Evolutionary conservation across 306 rosid genomes (phyloP).

Genomic region (Quillaja saponaria): DNA sequence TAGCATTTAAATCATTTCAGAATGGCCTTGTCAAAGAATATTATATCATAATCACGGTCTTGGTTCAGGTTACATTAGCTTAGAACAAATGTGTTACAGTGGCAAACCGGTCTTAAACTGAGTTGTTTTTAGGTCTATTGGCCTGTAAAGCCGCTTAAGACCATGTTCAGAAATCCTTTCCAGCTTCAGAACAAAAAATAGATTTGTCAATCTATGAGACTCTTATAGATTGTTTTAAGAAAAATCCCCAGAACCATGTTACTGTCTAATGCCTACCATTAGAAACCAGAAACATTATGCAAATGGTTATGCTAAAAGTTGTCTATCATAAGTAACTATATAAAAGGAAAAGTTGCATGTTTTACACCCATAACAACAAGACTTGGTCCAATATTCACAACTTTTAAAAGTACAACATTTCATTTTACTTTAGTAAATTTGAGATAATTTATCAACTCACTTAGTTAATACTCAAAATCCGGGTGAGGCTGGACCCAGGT

Average conservation of each 20-base stretch:
- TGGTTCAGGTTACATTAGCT: background rate
- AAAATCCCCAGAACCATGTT: too few species aligned
- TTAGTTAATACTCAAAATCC: background rate
- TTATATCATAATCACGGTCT: background rate
- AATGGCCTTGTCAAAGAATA: conserved; percentile 8
- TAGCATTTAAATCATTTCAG: background rate
- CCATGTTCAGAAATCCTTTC: background rate
- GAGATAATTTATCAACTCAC: background rate
- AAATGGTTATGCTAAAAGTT: background rate
- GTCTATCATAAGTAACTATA: background rate
- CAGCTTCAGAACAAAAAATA: background rate
- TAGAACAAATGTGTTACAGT: background rate
- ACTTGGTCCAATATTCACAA: background rate
- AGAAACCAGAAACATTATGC: background rate
- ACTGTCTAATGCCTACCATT: background rate
- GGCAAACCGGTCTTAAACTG: background rate
- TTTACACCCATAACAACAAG: conserved; percentile 6
- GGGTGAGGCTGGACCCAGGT: background rate
- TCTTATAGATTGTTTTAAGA: background rate
- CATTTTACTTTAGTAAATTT: background rate
- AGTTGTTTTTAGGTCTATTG: background rate
- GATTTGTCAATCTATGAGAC: background rate
- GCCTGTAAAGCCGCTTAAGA: conserved; percentile 3
- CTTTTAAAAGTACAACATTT: background rate
- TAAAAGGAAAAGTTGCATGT: conserved; percentile 5